These are phyloP conservation scores for Trichoderma harzianum DNA, from an alignment of 2,329 filamentous ascomycete genomes.

Conservation along the genomic window DNA sequence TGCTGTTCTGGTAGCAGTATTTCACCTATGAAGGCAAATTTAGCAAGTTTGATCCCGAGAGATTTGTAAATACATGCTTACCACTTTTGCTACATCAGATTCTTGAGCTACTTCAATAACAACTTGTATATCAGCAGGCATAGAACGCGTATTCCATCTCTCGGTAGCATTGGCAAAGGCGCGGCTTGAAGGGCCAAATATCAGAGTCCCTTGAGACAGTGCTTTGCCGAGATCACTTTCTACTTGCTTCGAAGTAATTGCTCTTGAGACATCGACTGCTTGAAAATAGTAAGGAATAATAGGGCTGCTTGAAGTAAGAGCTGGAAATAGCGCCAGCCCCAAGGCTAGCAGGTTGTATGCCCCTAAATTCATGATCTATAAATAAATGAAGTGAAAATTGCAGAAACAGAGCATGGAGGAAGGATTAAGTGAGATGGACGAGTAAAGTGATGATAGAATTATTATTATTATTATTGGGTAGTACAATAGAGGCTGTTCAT, in stretches of 20 bases:
- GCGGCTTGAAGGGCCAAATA: background rate
- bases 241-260: background rate
- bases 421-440: background rate
- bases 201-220: background rate
- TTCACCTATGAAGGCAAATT: background rate
- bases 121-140: background rate
- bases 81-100: background rate
- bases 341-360: background rate
- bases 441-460: background rate
- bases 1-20: background rate
- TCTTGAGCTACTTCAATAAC: background rate
- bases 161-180: background rate
- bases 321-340: background rate
- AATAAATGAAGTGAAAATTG: background rate
- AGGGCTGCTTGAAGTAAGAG: background rate
- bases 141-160: background rate
- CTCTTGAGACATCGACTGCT: background rate
- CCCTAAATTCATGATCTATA: background rate
- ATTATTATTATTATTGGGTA: too few relatives aligned
- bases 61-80: background rate
- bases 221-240: background rate
- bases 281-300: background rate
- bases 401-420: background rate
- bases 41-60: background rate
- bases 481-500: background rate